Percentiles rank a stretch among this genome's conserved stretches.
Conservation (phyloP, 352 stramenopile genomes). For the Plasmopara halstedii region DNA sequence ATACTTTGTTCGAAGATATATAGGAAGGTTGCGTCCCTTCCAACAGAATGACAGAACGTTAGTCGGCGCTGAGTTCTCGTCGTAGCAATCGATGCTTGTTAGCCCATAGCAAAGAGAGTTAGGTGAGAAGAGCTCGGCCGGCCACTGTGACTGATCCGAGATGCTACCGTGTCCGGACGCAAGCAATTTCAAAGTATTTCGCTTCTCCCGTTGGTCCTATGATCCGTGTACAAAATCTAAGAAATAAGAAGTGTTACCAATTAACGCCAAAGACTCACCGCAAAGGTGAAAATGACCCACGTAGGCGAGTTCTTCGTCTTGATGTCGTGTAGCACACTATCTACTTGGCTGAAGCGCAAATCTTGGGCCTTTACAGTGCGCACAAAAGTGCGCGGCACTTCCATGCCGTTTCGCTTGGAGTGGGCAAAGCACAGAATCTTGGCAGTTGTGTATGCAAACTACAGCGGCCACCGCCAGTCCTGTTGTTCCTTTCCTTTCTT, state of each 20-base stretch:
- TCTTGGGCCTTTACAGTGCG: slow-evolving; percentile 75
- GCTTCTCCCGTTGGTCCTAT: slow-evolving; percentile 72
- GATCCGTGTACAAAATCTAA: no score
- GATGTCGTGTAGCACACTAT: slow-evolving; percentile 60
- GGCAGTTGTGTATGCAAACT: slow-evolving; percentile 10
- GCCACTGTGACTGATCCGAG: slow-evolving; percentile 67
- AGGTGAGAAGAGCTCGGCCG: slow-evolving; percentile 64
- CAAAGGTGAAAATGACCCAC: slow-evolving; percentile 73
- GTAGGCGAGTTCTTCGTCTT: slow-evolving; percentile 53
- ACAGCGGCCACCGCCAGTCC: slow-evolving; percentile 5
- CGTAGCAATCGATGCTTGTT: slow-evolving; percentile 60
- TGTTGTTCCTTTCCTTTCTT: slow-evolving; percentile 2
- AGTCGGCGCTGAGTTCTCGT: slow-evolving; percentile 50
- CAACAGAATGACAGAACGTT: slow-evolving; percentile 83
- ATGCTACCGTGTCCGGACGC: slow-evolving; percentile 57
- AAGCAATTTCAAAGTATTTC: slow-evolving; percentile 74
- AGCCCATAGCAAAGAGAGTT: slow-evolving; percentile 79
- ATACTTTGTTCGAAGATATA: slow-evolving; percentile 82
- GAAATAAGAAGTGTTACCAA: no score
- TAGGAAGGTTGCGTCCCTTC: slow-evolving; percentile 80
- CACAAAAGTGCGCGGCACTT: slow-evolving; percentile 76
- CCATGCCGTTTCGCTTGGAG: slow-evolving; percentile 35
- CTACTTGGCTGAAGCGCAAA: slow-evolving; percentile 69
- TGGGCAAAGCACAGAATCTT: slow-evolving; percentile 36
- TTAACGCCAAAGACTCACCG: no score